phyloP scores from a whole-genome alignment of 1,284 basidiomycete genomes.

The Irpex sp. region DNA sequence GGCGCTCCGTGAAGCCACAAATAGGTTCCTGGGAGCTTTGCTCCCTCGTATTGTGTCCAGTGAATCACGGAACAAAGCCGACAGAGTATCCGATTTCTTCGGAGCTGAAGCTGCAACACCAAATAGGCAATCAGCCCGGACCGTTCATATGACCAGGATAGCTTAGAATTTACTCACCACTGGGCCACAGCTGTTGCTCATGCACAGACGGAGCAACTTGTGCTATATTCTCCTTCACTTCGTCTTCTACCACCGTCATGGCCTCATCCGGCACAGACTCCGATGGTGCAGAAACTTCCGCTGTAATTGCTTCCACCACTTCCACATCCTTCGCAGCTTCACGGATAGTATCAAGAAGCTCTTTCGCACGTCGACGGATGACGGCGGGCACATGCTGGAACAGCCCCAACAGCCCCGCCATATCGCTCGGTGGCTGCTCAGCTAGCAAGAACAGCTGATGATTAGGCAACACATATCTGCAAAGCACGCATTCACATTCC shows the following conservation, averaged over 20 bases:
- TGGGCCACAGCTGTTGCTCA: conserved; percentile 21
- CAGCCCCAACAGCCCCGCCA: conserved; percentile 50
- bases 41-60: not conserved
- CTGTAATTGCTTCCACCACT: not conserved
- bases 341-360: conserved; percentile 60
- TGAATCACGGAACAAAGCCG: conserved; percentile 23
- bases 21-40: conserved; percentile 1
- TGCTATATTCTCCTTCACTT: not conserved
- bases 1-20: conserved; percentile 32
- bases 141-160: not conserved
- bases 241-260: conserved; percentile 7
- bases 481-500: not conserved
- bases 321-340: conserved; percentile 27
- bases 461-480: conserved; percentile 71
- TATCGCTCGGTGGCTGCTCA: conserved; percentile 60
- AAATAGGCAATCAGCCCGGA: not conserved
- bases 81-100: conserved; percentile 15
- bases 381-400: conserved; percentile 60
- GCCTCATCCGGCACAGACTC: not conserved
- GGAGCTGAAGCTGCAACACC: not conserved
- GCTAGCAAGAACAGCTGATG: conserved; percentile 69
- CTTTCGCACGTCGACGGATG: conserved; percentile 54
- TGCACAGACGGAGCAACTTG: not conserved
- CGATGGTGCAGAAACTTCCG: not conserved
- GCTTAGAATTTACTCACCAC: conserved; percentile 17